Percentiles rank a stretch among this genome's conserved stretches.
Conservation (phyloP, 1,284 basidiomycete genomes). For the Stereum hirsutum region DNA sequence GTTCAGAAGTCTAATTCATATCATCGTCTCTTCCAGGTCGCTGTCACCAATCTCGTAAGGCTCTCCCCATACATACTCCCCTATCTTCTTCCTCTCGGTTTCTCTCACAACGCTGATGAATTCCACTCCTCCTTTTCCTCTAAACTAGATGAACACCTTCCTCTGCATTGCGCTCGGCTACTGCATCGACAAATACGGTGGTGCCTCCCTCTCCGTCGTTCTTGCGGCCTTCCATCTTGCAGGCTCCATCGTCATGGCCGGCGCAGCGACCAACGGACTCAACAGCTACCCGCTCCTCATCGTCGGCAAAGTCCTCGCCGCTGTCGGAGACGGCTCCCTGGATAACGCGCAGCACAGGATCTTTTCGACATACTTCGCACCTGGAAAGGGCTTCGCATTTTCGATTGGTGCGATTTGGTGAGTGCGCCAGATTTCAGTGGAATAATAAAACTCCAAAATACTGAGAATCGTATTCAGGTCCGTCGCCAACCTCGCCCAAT, state of each 20-base stretch:
- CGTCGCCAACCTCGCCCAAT: background rate
- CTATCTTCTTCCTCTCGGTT: too few relatives aligned
- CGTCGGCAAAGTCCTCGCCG: background rate
- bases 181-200: background rate
- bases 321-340: background rate
- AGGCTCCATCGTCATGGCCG: background rate
- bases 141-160: background rate
- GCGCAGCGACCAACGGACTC: background rate
- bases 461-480: too few relatives aligned
- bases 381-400: background rate
- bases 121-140: background rate
- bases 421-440: background rate
- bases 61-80: background rate
- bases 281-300: background rate
- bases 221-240: background rate
- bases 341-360: background rate
- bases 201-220: background rate
- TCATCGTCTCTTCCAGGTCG: background rate
- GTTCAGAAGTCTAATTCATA: background rate
- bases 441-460: background rate
- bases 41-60: background rate
- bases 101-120: too few relatives aligned
- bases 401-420: background rate
- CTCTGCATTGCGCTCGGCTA: background rate
- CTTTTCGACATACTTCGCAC: background rate